Base-by-base conservation (phyloP, 2,329 filamentous ascomycete genomes). In the Cladosporium halotolerans region DNA sequence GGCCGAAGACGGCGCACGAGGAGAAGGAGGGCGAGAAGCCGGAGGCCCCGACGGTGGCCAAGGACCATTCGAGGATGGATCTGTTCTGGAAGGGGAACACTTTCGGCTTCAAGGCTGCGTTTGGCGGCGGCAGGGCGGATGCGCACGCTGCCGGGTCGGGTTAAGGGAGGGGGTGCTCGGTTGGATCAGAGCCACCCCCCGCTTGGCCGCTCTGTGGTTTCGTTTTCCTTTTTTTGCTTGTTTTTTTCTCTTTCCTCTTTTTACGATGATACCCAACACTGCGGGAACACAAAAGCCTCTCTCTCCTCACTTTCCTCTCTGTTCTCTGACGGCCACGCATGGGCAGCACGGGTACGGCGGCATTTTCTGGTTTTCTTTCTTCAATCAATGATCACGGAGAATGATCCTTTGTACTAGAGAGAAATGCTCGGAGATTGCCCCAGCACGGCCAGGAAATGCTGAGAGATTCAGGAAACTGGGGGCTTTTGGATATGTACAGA, bases 1-100 rank as follows among this genome's bases (percentile, higher is more conserved):
- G 61, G 36, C 57, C 62, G 9, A 58, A 58, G 47, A 62, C 61
- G 1, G 55, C 55, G 1, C 36, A 33, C 31, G 52, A 54, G 55
- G 39, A 32, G 28, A 9, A 40, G 34, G 34, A 45, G 44, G 31
- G 53, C 3, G 34, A 45, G 9, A 49, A 54, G 39, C 38, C 31
- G 4, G 41, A 48, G 52, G 13, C 9, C 3, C 31, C 31, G 13
- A 8, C 14, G 13, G 34, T 10, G n/a, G 39, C 38, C 9, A 53
- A 53, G 38, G 51, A 53, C 44, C 45, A 46, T 28, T 53, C 51
- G 36, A 19, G 52, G 28, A 50, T 58, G 47, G 56, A 60, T 28
- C 52, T 47, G 23, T 59, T 60, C 47, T 54, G 55, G 54, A 59
- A 55, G 31, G 39, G 46, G 32, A 58, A 57, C 34, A 45, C 53